Evolutionary conservation across 495 filamentous ascomycete genomes (phyloP).

Genomic region (Cetradonia linearis): DNA sequence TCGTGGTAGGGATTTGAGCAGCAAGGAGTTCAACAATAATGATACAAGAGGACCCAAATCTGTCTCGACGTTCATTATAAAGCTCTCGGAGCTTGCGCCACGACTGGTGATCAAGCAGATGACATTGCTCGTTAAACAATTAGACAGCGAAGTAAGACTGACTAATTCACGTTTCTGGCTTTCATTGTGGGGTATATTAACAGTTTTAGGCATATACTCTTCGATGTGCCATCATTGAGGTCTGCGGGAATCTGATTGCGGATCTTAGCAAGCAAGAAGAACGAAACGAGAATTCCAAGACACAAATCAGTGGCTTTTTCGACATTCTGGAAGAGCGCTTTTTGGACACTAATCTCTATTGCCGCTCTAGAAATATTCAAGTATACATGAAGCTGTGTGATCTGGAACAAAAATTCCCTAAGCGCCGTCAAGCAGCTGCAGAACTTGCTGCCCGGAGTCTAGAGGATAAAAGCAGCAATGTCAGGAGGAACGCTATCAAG

Average conservation of each 20-base stretch:
- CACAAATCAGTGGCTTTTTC: slow-evolving; percentile 91
- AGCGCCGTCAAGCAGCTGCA: slow-evolving; percentile 74
- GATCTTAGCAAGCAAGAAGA: slow-evolving; percentile 89
- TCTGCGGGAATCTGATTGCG: slow-evolving; percentile 93
- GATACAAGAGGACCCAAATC: slow-evolving; percentile 93
- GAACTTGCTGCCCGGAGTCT: slow-evolving; percentile 79
- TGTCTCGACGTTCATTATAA: slow-evolving; percentile 89
- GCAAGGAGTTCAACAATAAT: slow-evolving; percentile 95
- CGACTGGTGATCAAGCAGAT: slow-evolving; percentile 94
- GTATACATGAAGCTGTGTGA: slow-evolving; percentile 88
- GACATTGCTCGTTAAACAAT: slow-evolving; percentile 80
- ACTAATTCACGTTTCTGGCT: not conserved
- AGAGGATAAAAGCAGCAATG: slow-evolving; percentile 97
- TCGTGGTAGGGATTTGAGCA: slow-evolving; percentile 65
- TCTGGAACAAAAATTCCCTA: slow-evolving; percentile 87
- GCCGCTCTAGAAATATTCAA: slow-evolving; percentile 81
- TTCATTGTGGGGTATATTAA: slow-evolving; percentile 17
- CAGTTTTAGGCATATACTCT: slow-evolving; percentile 70
- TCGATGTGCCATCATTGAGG: slow-evolving; percentile 86
- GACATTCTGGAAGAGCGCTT: slow-evolving; percentile 94
- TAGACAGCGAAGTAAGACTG: slow-evolving; percentile 74
- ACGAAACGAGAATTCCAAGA: slow-evolving; percentile 78
- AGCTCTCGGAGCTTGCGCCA: slow-evolving; percentile 90
- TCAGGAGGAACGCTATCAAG: slow-evolving; percentile 89
- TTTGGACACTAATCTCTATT: slow-evolving; percentile 94